Evolutionary conservation across 805 yeast species (phyloP).

Genomic region (Nakazawaea ernobii): DNA sequence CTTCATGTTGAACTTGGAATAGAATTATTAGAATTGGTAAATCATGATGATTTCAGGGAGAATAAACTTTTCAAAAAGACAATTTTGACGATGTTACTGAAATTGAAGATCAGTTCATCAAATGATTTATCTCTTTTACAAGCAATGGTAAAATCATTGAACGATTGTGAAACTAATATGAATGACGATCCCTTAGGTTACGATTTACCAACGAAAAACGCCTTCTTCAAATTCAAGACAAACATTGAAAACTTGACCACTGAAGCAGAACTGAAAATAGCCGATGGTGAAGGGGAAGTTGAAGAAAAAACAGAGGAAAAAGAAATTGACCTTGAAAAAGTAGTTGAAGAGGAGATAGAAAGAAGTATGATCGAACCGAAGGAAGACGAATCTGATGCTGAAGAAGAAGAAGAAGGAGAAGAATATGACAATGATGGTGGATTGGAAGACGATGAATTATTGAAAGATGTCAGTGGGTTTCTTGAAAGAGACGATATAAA

Average conservation of each 20-base stretch:
- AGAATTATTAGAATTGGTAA: conserved; percentile 47
- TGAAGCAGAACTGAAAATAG: conserved; percentile 6
- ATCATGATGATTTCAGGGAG: conserved; percentile 35
- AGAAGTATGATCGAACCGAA: conserved; percentile 15
- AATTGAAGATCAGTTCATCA: conserved; percentile 35
- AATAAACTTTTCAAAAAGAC: conserved; percentile 48
- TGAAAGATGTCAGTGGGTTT: conserved; percentile 7
- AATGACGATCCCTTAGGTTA: conserved; percentile 15
- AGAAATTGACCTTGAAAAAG: conserved; percentile 11
- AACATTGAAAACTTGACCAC: conserved; percentile 5
- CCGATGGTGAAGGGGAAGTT: conserved; percentile 3
- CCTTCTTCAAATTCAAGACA: conserved; percentile 18
- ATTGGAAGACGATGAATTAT: conserved; percentile 10
- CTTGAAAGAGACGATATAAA: conserved; percentile 8
- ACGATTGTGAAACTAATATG: neutral
- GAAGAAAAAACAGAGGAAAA: conserved; percentile 5
- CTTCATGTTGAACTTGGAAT: conserved; percentile 53
- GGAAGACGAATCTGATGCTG: conserved; percentile 14
- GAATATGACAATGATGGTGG: conserved; percentile 8
- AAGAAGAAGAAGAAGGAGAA: conserved; percentile 16
- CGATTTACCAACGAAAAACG: conserved; percentile 21
- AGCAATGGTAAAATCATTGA: conserved; percentile 6
- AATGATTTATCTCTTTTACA: conserved; percentile 13
- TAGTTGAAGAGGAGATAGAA: conserved; percentile 16
- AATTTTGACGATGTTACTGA: conserved; percentile 44